Conservation (phyloP, 1,139 yeast genomes). For the Magnusiomyces suaveolens region DNA sequence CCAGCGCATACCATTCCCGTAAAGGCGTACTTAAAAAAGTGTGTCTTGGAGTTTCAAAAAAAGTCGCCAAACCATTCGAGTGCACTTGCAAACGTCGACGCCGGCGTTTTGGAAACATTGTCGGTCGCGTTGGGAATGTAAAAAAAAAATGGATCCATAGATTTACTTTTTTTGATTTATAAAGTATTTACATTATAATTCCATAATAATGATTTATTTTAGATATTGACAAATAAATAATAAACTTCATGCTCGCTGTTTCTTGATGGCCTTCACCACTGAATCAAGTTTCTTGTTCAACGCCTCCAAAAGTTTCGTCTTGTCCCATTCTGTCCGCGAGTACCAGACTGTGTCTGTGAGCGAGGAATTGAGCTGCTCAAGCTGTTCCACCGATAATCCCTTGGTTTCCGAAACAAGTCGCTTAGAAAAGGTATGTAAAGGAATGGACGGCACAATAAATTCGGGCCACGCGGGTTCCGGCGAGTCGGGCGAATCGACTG, state of each 20-base stretch:
- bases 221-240: no score
- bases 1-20: slow-evolving; percentile 22
- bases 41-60: slow-evolving; percentile 3
- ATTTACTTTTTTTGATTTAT: no score
- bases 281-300: slow-evolving; percentile 17
- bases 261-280: slow-evolving; percentile 14
- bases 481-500: background rate
- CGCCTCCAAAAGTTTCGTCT: slow-evolving; percentile 32
- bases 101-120: slow-evolving; percentile 8
- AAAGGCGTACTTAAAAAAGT: slow-evolving; percentile 12
- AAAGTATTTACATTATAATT: no score
- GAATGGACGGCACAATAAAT: slow-evolving; percentile 28
- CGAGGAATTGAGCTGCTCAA: slow-evolving; percentile 66
- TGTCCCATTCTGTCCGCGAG: slow-evolving; percentile 58
- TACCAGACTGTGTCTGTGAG: slow-evolving; percentile 71
- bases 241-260: no score
- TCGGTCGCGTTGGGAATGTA: slow-evolving; percentile 1
- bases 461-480: slow-evolving; percentile 10
- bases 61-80: slow-evolving; percentile 9
- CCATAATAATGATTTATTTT: no score
- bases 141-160: no score
- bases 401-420: slow-evolving; percentile 37
- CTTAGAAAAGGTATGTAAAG: slow-evolving; percentile 25
- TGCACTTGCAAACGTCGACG: slow-evolving; percentile 6
- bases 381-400: slow-evolving; percentile 51